phyloP scores from a whole-genome alignment of 1,284 basidiomycete species.

The Apiotrichum gamsii region DNA sequence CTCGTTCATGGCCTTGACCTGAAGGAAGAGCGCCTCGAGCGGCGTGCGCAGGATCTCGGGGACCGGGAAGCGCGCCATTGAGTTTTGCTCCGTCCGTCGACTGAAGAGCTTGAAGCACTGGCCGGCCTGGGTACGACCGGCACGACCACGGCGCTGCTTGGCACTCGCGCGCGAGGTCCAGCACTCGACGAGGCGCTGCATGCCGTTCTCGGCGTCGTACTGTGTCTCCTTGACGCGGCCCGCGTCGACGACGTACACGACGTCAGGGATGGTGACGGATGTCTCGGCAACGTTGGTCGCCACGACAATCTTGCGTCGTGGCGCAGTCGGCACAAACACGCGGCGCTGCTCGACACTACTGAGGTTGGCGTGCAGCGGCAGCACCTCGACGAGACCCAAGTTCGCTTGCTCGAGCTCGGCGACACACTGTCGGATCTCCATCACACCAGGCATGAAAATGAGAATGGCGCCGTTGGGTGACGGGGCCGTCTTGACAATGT shows the following conservation, averaged over 20 bases:
- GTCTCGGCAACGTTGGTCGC: slow-evolving; percentile 84
- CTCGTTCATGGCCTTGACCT: slow-evolving; percentile 75
- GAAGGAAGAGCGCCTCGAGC: slow-evolving; percentile 72
- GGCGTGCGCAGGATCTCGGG: slow-evolving; percentile 90
- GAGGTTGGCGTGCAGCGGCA: slow-evolving; percentile 86
- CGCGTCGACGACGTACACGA: slow-evolving; percentile 75
- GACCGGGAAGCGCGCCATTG: slow-evolving; percentile 65
- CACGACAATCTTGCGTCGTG: slow-evolving; percentile 76
- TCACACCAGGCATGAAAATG: slow-evolving; percentile 81
- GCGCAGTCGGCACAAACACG: slow-evolving; percentile 67
- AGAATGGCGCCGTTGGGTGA: slow-evolving; percentile 59
- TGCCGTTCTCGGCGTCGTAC: slow-evolving; percentile 68
- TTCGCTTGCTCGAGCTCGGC: slow-evolving; percentile 55
- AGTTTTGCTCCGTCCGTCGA: slow-evolving; percentile 59
- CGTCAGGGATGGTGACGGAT: slow-evolving; percentile 88
- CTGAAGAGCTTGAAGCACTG: slow-evolving; percentile 78
- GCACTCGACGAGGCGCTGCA: slow-evolving; percentile 70
- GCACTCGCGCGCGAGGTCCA: slow-evolving; percentile 67
- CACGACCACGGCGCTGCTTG: slow-evolving; percentile 78
- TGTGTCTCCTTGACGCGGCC: slow-evolving; percentile 86
- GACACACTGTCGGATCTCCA: slow-evolving; percentile 78
- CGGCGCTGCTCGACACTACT: slow-evolving; percentile 74
- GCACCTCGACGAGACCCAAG: slow-evolving; percentile 54
- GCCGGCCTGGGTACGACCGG: slow-evolving; percentile 79
- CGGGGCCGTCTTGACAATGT: slow-evolving; percentile 57